Evolutionary conservation across 1,284 basidiomycete species (phyloP).

Genomic region (Ceratobasidium theobromae): DNA sequence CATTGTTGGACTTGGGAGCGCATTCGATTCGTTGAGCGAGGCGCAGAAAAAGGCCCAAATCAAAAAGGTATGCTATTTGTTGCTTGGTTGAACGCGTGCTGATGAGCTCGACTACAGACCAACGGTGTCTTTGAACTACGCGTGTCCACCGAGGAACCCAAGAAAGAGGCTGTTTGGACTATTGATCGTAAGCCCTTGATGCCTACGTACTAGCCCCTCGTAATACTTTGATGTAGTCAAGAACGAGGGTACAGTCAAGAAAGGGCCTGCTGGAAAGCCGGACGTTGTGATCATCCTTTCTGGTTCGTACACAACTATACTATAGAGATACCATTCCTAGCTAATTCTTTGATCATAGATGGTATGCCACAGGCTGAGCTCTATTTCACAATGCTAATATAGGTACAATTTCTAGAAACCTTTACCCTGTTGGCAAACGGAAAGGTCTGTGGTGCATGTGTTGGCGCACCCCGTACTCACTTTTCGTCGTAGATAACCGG

Average conservation of each 20-base stretch:
- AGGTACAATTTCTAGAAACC: conserved; percentile 47
- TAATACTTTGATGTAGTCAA: conserved; percentile 57
- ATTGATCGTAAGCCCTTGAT: conserved; percentile 59
- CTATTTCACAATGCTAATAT: not conserved
- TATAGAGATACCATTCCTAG: not conserved
- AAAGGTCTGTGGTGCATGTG: conserved; percentile 50
- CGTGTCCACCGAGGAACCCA: conserved; percentile 78
- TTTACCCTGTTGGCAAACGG: conserved; percentile 66
- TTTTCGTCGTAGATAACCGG: conserved; percentile 58
- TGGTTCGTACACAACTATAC: conserved; percentile 41
- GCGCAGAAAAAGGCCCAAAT: conserved; percentile 77
- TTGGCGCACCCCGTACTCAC: not conserved
- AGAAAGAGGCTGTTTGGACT: conserved; percentile 85
- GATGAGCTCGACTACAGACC: conserved; percentile 65
- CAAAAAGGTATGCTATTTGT: conserved; percentile 65
- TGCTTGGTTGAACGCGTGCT: conserved; percentile 14
- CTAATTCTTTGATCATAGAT: not conserved
- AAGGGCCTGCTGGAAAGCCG: conserved; percentile 68
- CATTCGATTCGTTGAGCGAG: conserved; percentile 66
- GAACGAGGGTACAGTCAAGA: conserved; percentile 79
- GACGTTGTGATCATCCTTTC: conserved; percentile 77
- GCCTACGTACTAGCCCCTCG: not conserved
- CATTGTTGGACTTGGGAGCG: conserved; percentile 61
- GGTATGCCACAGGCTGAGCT: not conserved
- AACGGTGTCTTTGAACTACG: conserved; percentile 91